Evolutionary conservation across 345 rosid species (phyloP), one percentile per base, ranked within the genome.

Genomic region (Punica granatum): DNA sequence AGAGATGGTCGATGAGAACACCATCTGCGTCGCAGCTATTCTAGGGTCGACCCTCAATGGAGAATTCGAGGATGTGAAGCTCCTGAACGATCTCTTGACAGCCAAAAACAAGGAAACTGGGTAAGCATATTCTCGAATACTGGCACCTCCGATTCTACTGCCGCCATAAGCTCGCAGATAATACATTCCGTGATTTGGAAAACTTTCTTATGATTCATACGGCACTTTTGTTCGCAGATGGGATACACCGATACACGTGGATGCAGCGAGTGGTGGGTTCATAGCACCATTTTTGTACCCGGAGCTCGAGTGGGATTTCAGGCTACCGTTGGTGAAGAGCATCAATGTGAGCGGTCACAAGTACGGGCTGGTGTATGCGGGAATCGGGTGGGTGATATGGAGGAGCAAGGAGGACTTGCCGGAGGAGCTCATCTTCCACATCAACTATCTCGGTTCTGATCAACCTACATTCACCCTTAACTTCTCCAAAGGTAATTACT

Each of bases 341-440:
- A 84, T 84, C 53, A 81, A 84, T 64, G 88, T 84, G 1, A 84
- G 88, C 70, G 88, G 85, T 12, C 88, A 84, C 74, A 83, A 83
- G 37, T 81, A 83, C 35, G 87, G 88, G 6, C 83, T 79, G 60
- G 88, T 84, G 15, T 84, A 84, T 31, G 88, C 88, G 7, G 85
- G 88, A 25, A 77, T 84, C 71, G 88, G 88, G n/a, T 84, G 88
- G 88, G 84, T 54, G 43, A 76, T 84, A 12, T 84, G 88, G 88
- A 79, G 85, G 77, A 81, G 67, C 85, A 84, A 84, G 58, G 88
- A 79, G n/a, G 84, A 84, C 67, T 71, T 81, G 77, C 88, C 85
- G 25, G 85, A 84, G 30, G 88, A 84, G 49, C 83, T 84, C 39
- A 84, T 84, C 63, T 84, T 84, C 75, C 88, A 83, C 67, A 81